A percentile compares a stretch with the other conserved stretches of the same genome.
Evolutionary conservation across 2,329 filamentous ascomycete genomes (phyloP).

Genomic region (Botrytis sinoallii): DNA sequence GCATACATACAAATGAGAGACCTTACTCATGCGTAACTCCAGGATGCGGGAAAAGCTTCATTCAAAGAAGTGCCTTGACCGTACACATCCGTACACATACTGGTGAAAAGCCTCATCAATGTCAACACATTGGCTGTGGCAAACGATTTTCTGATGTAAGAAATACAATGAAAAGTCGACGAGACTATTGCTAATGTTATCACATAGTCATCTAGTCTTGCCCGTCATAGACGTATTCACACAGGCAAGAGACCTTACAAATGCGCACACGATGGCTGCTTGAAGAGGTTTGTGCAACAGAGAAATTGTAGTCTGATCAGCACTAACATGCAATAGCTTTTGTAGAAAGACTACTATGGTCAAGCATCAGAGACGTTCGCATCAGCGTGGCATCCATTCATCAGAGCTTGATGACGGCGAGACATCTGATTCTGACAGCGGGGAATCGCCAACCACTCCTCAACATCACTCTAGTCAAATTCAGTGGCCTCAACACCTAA

Average conservation of each 20-base stretch:
- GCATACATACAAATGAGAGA: conserved; percentile 69
- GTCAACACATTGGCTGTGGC: conserved; percentile 61
- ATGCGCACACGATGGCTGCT: conserved; percentile 49
- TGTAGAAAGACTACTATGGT: conserved; percentile 71
- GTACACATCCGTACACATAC: conserved; percentile 70
- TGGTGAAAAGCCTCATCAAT: conserved; percentile 69
- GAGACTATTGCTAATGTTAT: conserved; percentile 22
- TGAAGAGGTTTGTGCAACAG: conserved; percentile 36
- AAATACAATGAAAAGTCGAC: not conserved
- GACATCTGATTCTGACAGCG: conserved; percentile 40
- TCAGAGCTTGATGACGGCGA: conserved; percentile 46
- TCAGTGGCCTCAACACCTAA: conserved; percentile 49
- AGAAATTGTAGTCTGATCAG: not conserved
- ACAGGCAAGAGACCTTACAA: conserved; percentile 67
- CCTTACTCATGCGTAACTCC: conserved; percentile 60
- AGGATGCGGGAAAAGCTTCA: conserved; percentile 67
- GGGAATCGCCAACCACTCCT: conserved; percentile 58
- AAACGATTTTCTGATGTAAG: conserved; percentile 66
- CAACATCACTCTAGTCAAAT: conserved; percentile 46
- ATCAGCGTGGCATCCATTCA: conserved; percentile 55
- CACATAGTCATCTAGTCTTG: conserved; percentile 38
- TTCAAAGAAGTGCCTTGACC: conserved; percentile 66
- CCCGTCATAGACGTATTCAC: conserved; percentile 63
- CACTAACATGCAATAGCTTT: conserved; percentile 49
- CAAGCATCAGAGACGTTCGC: conserved; percentile 61